Base-by-base conservation (phyloP, 805 yeast genomes). In the Zygoascus flipseniorum region DNA sequence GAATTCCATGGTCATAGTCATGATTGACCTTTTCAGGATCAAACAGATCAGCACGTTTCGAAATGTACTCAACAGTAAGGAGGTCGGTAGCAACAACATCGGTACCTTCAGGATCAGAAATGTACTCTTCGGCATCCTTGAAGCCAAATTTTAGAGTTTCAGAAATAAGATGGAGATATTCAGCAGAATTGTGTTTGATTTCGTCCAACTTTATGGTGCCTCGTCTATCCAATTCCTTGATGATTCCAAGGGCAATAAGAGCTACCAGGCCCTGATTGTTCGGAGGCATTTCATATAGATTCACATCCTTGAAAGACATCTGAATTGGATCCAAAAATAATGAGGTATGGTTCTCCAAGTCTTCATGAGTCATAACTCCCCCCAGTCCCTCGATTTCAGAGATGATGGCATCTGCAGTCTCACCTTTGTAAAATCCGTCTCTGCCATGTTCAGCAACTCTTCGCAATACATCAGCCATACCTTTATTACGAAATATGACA, bases 191-290 rank as follows among this genome's bases (percentile, higher is more conserved):
- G 65, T 83, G 93, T 47, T 66, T 59, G 51, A 65, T 55, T 16
- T 55, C 51, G 35, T 57, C 54, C 43, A 84, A 62, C 50, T 79
- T 73, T 11, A 73, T 67, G 16, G 61, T 62, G 2, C 78, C 77
- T 16, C 62, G 55, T 16, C 69, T 69, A 32, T 79, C 79, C 54
- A 86, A 71, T 39, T 78, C 77, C 58, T 75, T 76, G 57, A 86
- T 76, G 45, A 83, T 72, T 0, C 92, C 93, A 49, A 85, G 67
- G 0, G 92, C 82, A 16, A 85, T 69, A 49, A 86, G 70, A 0
- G 90, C 93, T 46, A 86, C 86, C 13, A 86, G 67, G 8, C 95
- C 95, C 52, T 86, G 88, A 3, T 92, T 88, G 66, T 82, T 86
- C 13, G 95, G 95, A 10, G 95, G 93, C 57, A 86, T 81, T 65